phyloP scores from a whole-genome alignment of 108 stramenopile species.

The Mediolabrus comicus region DNA sequence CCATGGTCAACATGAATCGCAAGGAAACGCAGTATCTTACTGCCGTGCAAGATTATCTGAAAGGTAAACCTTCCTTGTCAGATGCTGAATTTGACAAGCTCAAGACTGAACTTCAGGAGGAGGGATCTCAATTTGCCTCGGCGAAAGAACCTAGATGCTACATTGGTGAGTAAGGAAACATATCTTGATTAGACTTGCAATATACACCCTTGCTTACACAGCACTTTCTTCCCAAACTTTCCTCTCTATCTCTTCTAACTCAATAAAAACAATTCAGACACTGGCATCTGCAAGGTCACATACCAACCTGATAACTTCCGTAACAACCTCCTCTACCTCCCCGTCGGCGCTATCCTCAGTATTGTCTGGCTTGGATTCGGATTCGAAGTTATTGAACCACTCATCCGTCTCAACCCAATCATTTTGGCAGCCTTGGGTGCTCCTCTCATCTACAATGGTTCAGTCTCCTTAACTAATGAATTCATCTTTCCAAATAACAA shows the following conservation, averaged over 20 bases:
- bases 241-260: background rate
- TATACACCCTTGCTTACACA: background rate
- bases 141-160: slow-evolving; percentile 93
- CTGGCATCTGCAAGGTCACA: slow-evolving; percentile 92
- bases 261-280: too few relatives aligned
- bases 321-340: slow-evolving; percentile 86
- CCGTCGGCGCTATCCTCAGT: slow-evolving; percentile 64
- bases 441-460: slow-evolving; percentile 67
- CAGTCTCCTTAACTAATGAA: slow-evolving; percentile 63
- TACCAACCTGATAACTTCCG: slow-evolving; percentile 86
- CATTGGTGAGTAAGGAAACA: slow-evolving; percentile 54
- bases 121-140: slow-evolving; percentile 85
- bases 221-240: background rate
- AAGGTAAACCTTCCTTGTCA: slow-evolving; percentile 77
- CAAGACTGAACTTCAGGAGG: slow-evolving; percentile 79
- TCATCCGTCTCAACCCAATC: slow-evolving; percentile 78
- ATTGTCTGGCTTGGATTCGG: slow-evolving; percentile 67
- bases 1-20: slow-evolving; percentile 81
- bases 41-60: slow-evolving; percentile 88
- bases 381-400: slow-evolving; percentile 73
- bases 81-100: slow-evolving; percentile 88
- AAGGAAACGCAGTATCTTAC: slow-evolving; percentile 86
- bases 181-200: too few relatives aligned
- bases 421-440: slow-evolving; percentile 70
- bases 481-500: slow-evolving; percentile 76